Evolutionary conservation across 768 basidiomycete species (phyloP).

Genomic region (Paxillus ammoniavirescens): DNA sequence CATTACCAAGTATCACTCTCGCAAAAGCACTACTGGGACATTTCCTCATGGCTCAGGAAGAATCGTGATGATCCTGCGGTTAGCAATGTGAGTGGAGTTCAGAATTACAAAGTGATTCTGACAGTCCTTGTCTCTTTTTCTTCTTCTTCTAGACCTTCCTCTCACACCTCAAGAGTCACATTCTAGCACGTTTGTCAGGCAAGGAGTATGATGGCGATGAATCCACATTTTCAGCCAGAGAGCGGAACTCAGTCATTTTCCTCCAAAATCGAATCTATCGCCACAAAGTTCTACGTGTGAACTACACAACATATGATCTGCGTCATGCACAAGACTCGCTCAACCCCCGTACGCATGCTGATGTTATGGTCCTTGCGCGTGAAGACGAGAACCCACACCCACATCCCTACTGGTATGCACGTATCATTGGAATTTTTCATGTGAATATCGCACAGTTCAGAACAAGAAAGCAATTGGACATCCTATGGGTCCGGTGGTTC

Average conservation of each 20-base stretch:
- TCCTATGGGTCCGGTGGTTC: conserved; percentile 44
- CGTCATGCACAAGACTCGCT: conserved; percentile 35
- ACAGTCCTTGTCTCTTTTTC: too few relatives aligned
- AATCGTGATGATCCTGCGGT: background rate
- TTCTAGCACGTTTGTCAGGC: conserved; percentile 12
- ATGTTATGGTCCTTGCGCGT: conserved; percentile 37
- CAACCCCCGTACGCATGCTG: conserved; percentile 34
- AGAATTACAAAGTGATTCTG: too few relatives aligned
- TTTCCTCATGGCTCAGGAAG: background rate
- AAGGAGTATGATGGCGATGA: conserved; percentile 28
- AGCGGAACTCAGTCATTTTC: conserved; percentile 21
- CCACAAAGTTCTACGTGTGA: conserved; percentile 25
- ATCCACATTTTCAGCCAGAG: background rate
- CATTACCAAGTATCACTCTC: conserved; percentile 24
- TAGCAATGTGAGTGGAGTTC: too few relatives aligned
- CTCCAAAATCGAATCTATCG: conserved; percentile 22
- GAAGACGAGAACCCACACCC: conserved; percentile 28
- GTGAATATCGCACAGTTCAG: background rate
- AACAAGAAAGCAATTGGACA: conserved; percentile 28
- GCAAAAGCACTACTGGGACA: conserved; percentile 6
- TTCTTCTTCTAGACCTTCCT: conserved; percentile 14
- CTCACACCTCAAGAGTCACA: conserved; percentile 16
- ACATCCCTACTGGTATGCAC: conserved; percentile 40
- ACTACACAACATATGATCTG: conserved; percentile 32
- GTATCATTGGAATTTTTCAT: conserved; percentile 8